Base-by-base conservation (phyloP, 2,329 filamentous ascomycete genomes). In the Claviceps spartinae region DNA sequence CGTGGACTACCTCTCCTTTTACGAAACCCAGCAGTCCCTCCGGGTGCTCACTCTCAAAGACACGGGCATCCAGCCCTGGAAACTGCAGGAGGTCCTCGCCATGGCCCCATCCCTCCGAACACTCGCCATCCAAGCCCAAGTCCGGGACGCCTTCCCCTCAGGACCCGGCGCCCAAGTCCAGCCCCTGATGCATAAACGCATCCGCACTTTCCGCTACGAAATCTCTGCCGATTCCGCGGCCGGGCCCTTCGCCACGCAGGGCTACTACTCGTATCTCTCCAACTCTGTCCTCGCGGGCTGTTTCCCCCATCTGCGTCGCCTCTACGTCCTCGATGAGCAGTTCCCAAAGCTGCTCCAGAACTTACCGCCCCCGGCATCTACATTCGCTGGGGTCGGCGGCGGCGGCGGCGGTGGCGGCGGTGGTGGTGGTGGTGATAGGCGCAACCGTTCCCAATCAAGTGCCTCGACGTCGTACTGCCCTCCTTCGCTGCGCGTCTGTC, bases 181-280 rank as follows among this genome's bases (percentile, higher is more conserved):
- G 1, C 80, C 81, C 0, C 70, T 96, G 49, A 67, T 76, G 6
- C 94, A 88, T 2, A 72, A 69, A 51, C 83, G 82, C 16, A 76
- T 97, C 20, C 71, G 75, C 58, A 84, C 80, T 2, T 72, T 97
- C 14, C 84, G 91, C 59, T 96, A 83, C 63, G 91, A 96, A 67
- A 86, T 97, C 63, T 84, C 80, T 11, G 76, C 81, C 3, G 72
- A 72, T 9, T 69, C 78, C 0, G 65, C 72, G 4, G 70, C 78
- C 0, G 78, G 81, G 22, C 74, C 82, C 11, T 85, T 80, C 54
- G 69, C 73, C 8, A 76, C 76, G 0, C 67, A 72, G 9, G 77
- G 76, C 18, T 94, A 95, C 70, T 95, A 96, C 67, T 79, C 81
- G 55, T 95, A 95, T 67, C 79, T 97, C 20, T 83, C 88, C 26